Evolutionary conservation across 768 basidiomycete genomes (phyloP).

Genomic region (Russula emetica): DNA sequence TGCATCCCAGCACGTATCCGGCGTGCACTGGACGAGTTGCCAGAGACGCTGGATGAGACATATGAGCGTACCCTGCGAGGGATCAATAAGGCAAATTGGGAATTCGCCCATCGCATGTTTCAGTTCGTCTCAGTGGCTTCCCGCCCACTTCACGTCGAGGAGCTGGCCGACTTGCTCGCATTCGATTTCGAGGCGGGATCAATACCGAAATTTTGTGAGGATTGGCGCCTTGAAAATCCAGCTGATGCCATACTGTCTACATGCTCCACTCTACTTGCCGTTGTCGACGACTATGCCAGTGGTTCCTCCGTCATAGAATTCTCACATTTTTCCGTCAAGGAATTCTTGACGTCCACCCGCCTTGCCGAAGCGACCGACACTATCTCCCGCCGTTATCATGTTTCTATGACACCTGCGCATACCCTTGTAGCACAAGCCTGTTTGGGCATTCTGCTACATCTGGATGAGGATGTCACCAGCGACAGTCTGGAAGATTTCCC

Average conservation of each 20-base stretch:
- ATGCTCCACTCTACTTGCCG: background rate
- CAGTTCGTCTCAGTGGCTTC: too few relatives aligned
- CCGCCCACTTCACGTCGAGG: too few relatives aligned
- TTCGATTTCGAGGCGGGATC: background rate
- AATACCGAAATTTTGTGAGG: background rate
- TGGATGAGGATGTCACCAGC: background rate
- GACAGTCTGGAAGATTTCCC: too few relatives aligned
- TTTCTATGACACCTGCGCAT: background rate
- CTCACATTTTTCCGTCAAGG: background rate
- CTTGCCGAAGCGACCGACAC: background rate
- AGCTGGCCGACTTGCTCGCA: too few relatives aligned
- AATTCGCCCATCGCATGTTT: too few relatives aligned
- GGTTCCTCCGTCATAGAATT: background rate
- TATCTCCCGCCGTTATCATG: background rate
- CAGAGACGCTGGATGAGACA: too few relatives aligned
- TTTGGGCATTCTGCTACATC: background rate
- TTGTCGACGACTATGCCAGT: too few relatives aligned
- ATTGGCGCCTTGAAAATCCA: background rate
- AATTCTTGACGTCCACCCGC: background rate
- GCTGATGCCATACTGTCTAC: background rate
- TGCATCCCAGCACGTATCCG: too few relatives aligned
- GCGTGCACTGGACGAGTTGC: too few relatives aligned
- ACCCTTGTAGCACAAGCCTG: background rate
- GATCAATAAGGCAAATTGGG: too few relatives aligned
- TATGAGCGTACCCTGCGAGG: too few relatives aligned